Evolutionary conservation across 2,329 filamentous ascomycete genomes (phyloP).

Genomic region (Albifimbria verrucaria): DNA sequence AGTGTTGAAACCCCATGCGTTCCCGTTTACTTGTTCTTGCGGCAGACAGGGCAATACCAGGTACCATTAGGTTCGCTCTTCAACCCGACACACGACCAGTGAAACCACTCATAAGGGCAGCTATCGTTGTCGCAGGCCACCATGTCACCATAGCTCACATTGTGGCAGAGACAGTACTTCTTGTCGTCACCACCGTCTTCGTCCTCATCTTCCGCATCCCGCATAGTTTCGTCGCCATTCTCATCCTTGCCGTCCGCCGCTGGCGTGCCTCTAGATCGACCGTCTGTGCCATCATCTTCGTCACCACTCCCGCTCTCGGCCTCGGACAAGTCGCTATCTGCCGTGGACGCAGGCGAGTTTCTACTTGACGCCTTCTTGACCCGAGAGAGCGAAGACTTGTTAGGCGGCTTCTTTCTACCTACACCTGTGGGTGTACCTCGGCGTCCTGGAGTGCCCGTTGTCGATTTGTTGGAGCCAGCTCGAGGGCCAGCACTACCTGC

Average conservation of each 20-base stretch:
- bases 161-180: constrained; percentile 81
- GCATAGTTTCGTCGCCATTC: constrained; percentile 52
- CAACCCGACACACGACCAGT: constrained; percentile 71
- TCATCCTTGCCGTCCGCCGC: constrained; percentile 32
- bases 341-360: constrained; percentile 60
- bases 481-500: constrained; percentile 61
- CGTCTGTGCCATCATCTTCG: constrained; percentile 41
- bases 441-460: constrained; percentile 34
- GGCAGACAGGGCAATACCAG: constrained; percentile 65
- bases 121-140: constrained; percentile 82
- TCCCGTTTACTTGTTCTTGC: constrained; percentile 26
- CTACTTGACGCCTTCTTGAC: constrained; percentile 57
- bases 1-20: constrained; percentile 1
- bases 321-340: constrained; percentile 63
- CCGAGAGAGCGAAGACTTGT: constrained; percentile 60
- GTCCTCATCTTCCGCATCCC: constrained; percentile 54
- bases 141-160: constrained; percentile 84
- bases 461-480: constrained; percentile 43
- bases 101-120: constrained; percentile 84
- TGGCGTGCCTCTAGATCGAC: constrained; percentile 28
- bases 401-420: constrained; percentile 47
- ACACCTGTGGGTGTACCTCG: constrained; percentile 45
- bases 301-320: constrained; percentile 54
- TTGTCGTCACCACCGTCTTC: constrained; percentile 74
- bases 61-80: constrained; percentile 65